Evolutionary conservation across 1,284 basidiomycete species (phyloP).

Genomic region (Ceratobasidium sp.): DNA sequence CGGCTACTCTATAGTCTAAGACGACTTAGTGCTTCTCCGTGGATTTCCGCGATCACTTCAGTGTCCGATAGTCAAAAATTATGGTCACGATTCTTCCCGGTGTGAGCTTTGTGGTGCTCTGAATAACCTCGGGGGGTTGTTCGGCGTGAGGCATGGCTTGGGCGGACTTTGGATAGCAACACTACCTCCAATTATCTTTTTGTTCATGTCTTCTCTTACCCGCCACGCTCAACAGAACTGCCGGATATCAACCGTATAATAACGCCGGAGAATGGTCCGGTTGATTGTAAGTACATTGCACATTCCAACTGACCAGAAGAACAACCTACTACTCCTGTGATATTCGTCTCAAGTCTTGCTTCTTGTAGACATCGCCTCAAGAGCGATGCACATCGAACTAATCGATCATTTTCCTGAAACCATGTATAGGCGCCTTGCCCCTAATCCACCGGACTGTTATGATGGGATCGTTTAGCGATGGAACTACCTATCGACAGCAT

Average conservation of each 20-base stretch:
- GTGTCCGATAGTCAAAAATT: too few species aligned
- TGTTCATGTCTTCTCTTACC: too few species aligned
- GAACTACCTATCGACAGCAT: not conserved
- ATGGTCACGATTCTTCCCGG: too few species aligned
- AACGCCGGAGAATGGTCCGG: too few species aligned
- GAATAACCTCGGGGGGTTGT: too few species aligned
- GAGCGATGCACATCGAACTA: not conserved
- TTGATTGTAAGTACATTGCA: too few species aligned
- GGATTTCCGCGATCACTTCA: not conserved
- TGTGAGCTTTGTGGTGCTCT: too few species aligned
- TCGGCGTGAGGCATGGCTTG: too few species aligned
- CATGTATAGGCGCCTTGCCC: not conserved
- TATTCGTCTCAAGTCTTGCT: not conserved
- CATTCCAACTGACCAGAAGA: too few species aligned
- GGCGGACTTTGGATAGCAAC: too few species aligned
- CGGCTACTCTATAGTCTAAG: not conserved
- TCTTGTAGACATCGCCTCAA: conserved; percentile 8
- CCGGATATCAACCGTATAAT: too few species aligned
- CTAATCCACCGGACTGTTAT: not conserved
- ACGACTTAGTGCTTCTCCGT: not conserved
- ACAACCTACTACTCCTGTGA: not conserved
- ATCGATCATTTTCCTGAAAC: not conserved
- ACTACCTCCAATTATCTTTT: too few species aligned
- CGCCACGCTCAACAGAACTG: not conserved
- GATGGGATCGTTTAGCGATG: not conserved